phyloP scores from a whole-genome alignment of 2,329 filamentous ascomycete species.

The Fusarium pseudoanthophilum region DNA sequence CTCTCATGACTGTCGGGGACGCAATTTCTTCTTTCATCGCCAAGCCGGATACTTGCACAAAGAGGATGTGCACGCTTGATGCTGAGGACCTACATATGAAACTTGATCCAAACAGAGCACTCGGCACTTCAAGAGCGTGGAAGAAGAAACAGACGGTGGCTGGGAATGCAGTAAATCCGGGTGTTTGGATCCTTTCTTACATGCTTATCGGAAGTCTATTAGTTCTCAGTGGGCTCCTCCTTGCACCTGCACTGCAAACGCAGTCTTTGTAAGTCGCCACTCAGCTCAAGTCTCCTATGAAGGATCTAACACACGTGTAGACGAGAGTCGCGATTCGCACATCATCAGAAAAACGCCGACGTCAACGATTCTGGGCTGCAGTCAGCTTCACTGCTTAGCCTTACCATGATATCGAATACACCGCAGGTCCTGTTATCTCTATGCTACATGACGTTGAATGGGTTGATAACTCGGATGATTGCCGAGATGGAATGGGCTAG shows the following conservation, averaged over 20 bases:
- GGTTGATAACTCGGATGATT: background rate
- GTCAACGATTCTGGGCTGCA: background rate
- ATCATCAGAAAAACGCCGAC: background rate
- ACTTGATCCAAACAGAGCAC: accelerated
- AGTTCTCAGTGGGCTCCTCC: background rate
- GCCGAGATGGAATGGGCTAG: background rate
- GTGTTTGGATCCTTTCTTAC: background rate
- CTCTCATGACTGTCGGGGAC: background rate
- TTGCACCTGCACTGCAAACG: background rate
- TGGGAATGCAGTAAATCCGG: background rate
- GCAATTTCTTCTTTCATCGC: background rate
- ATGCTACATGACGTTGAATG: background rate
- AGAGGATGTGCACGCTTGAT: background rate
- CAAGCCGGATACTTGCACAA: background rate
- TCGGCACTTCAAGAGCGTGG: accelerated
- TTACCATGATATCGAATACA: background rate
- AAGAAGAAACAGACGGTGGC: accelerated
- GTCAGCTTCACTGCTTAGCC: background rate
- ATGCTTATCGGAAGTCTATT: background rate
- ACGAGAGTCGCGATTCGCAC: background rate
- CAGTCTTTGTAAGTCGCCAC: background rate
- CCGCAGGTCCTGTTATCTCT: background rate
- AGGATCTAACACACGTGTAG: background rate
- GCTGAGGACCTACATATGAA: background rate
- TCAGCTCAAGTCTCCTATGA: background rate